Conservation (phyloP, 371 early-diverging fungal genomes). For the Nematocida major region DNA sequence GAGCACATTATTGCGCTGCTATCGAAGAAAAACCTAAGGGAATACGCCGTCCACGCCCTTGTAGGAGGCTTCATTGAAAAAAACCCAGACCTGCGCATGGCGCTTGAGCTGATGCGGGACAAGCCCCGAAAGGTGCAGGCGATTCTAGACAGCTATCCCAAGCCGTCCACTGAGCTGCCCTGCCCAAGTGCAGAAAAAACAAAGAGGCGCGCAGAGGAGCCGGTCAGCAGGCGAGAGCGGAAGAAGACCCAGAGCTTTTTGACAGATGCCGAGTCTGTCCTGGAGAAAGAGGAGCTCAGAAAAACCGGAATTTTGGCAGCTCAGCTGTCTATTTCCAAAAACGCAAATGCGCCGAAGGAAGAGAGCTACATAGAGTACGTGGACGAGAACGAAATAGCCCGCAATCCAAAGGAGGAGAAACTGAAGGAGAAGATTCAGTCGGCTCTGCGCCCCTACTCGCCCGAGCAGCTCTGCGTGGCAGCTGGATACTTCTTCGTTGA, state of each 20-base stretch:
- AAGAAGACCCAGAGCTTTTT: background rate
- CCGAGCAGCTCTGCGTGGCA: background rate
- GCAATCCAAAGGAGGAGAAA: background rate
- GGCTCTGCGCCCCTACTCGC: background rate
- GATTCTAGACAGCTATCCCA: background rate
- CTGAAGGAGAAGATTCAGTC: background rate
- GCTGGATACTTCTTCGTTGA: slow-evolving; percentile 19
- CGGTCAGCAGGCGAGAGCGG: background rate
- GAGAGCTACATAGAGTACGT: background rate
- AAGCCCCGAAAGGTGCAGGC: background rate
- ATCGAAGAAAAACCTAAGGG: background rate
- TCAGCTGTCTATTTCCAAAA: slow-evolving; percentile 24
- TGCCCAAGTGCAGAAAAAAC: background rate
- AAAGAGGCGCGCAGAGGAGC: background rate
- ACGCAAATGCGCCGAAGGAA: background rate
- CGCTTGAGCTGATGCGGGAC: background rate
- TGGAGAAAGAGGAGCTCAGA: slow-evolving; percentile 7
- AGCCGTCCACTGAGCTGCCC: background rate
- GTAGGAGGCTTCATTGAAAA: background rate
- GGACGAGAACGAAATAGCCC: background rate
- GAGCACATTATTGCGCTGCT: background rate
- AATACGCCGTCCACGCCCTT: background rate
- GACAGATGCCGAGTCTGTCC: background rate
- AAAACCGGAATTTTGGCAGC: slow-evolving; percentile 17
- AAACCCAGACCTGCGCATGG: background rate